Evolutionary conservation across 495 filamentous ascomycete species (phyloP).

Genomic region (Aspergillus nanangensis): DNA sequence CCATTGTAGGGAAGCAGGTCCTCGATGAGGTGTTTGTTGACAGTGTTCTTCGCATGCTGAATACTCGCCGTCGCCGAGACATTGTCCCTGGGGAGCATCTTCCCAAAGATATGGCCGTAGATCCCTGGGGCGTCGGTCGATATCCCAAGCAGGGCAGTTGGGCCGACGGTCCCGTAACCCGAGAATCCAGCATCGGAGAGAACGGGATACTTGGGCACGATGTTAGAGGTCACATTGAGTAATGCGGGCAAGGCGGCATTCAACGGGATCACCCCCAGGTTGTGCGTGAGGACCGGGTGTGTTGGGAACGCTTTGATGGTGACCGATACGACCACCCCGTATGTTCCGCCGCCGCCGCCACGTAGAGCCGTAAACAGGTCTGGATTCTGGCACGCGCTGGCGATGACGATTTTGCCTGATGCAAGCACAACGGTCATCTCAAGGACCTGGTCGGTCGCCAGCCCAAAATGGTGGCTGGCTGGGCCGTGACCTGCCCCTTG

Average conservation of each 20-base stretch:
- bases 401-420: slow-evolving; percentile 42
- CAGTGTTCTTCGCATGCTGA: too few species aligned
- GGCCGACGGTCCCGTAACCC: slow-evolving; percentile 36
- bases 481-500: slow-evolving; percentile 35
- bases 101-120: too few species aligned
- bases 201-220: slow-evolving; percentile 11
- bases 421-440: slow-evolving; percentile 46
- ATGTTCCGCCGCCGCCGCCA: slow-evolving; percentile 41
- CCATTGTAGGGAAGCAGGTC: slow-evolving; percentile 23
- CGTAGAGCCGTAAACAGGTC: slow-evolving; percentile 57
- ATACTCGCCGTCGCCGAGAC: too few species aligned
- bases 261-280: slow-evolving; percentile 10
- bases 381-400: slow-evolving; percentile 42
- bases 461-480: slow-evolving; percentile 21
- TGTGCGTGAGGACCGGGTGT: slow-evolving; percentile 13
- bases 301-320: slow-evolving; percentile 38
- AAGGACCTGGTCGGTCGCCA: slow-evolving; percentile 35
- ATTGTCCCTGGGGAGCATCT: too few species aligned
- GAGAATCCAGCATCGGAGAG: slow-evolving; percentile 23
- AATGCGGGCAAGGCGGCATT: slow-evolving; percentile 8
- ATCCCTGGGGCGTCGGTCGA: slow-evolving; percentile 22
- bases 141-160: slow-evolving; percentile 11
- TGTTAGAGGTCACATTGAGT: slow-evolving; percentile 10
- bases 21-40: too few species aligned
- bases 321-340: slow-evolving; percentile 39